Base-by-base conservation (phyloP, 768 basidiomycete genomes). In the Leccinum olivaceopallidum region DNA sequence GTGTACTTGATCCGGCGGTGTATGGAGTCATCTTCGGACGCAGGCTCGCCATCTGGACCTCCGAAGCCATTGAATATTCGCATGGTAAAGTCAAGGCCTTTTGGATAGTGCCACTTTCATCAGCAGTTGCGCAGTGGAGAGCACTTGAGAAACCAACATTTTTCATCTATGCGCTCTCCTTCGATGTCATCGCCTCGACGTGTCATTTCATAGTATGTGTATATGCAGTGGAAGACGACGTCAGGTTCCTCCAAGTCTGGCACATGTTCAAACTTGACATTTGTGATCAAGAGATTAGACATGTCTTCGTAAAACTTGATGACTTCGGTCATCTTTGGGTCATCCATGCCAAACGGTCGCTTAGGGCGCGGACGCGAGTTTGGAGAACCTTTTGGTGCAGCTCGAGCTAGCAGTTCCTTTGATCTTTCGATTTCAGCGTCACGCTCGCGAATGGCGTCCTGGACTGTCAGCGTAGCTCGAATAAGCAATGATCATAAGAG, bases 271-370 rank as follows among this genome's bases (percentile, higher is more conserved):
- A 79, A 72, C 67, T 85, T 87, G 71, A 92, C 65, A 55, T 79
- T 83, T 4, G 83, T 78, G 24, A 95, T 81, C 42, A 92, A 79
- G 24, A 95, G 76, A 66, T 94, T 92, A 1, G 92, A 93, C 63
- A 93, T 73, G 67, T 95, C 92, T 72, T 95, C 92, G 70, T 96
- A 96, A 62, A 95, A 83, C 55, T 79, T 80, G 65, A 94, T 80
- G 48, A 88, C 81, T 67, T 81, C 77, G 4, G 77, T 75, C 64
- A 84, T 81, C 69, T 86, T 86, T 6, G 84, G 83, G 63, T 88
- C 85, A 24, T 84, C 80, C 50, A 72, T 58, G 22, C 77, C 75
- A 18, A 78, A 65, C 1, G 77, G 66, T 60, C 76, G 76, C 30
- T 71, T 69, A 20, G 69, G 48, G 14, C 79, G 76, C 55, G 75